Evolutionary conservation across 2,329 filamentous ascomycete species (phyloP), one percentile per base, ranked within the genome.

Genomic region (Davidsoniella virescens): DNA sequence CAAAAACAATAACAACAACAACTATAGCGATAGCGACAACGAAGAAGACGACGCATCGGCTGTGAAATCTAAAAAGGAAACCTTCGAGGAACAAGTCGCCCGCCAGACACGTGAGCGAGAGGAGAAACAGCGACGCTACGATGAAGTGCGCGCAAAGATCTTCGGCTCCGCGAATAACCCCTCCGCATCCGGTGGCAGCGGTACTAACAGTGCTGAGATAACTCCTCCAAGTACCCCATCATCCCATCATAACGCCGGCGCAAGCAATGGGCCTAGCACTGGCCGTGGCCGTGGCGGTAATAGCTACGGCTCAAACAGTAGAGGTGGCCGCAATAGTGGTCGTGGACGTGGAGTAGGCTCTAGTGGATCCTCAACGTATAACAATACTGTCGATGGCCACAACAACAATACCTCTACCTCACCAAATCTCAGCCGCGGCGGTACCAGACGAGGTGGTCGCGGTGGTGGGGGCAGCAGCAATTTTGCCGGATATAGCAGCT

Each of bases 91-190:
- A 67, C 75, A 87, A 33, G 79, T 84, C 54, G 76, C 79, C 20
- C 83, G 83, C 60, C 84, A 88, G 49, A 78, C 87, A 61, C 73
- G 76, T 45, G 86, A 94, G 58, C 76, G 80, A 8, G 87, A 93
- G 60, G 87, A 94, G 67, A 94, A 92, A 68, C 84, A 94, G 67
- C 80, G 80, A 51, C 83, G 84, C 54, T 95, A 95, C 62, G 84
- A 93, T 54, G 87, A 94, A 67, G 85, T 81, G 5, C 75, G 90
- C 26, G 86, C 90, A 58, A 83, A 87, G 62, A 81, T 95, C 50
- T 90, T 95, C 63, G 87, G 87, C 17, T 78, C 76, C 26, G 39
- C 52, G 4, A 33, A 33, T 33, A 23, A n/a, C 29, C 36, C 16
- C 23, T 20, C 40, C 10, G 40, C 29, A n/a, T 18, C 59, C 57